Evolutionary conservation across 306 rosid species (phyloP), one percentile per base, ranked within the genome.

Genomic region (Vicia faba): DNA sequence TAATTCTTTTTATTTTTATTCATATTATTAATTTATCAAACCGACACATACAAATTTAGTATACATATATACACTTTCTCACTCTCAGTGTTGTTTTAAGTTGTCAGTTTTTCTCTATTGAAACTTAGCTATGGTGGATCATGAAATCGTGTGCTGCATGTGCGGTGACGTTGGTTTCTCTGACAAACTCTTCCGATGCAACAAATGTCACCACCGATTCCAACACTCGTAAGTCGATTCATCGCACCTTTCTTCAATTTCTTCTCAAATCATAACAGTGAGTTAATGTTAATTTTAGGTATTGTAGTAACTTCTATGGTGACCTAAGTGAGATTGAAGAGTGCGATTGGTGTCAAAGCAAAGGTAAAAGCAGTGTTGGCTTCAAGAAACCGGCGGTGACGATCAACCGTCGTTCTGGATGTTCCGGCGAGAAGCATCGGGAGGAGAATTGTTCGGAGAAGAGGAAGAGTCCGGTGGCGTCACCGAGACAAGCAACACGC

Each of bases 141-240:
- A 44, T 56, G 82, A 82, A 74, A 85, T 84, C 1, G 95, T 92
- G 5, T 92, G 98, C 75, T 89, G 92, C 96, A 81, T 92, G 95
- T 92, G 98, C 36, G 98, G 98, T 28, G 98, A 92, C 64, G 81
- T 92, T 70, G 98, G 98, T 61, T 92, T 92, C 76, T 78, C 88
- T 2, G 91, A 92, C 81, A 92, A 92, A 75, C 91, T 92, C 61
- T 92, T 92, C 82, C 98, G 95, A 79, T 92, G 98, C 86, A 82
- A 78, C 89, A 83, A 83, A 66, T 92, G 98, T 81, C 84, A 57
- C 67, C 75, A 84, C 78, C 98, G 98, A 13, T 92, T 76, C 82
- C 98, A 92, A 64, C 98, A 92, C 92, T 89, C 92, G 92, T 92
- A 84, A 11, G 33, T 29, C 1, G 1, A 29, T 29, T 29, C 33